Evolutionary conservation across 352 stramenopile genomes (phyloP), one percentile per base, ranked within the genome.

Genomic region (Pythium plurisporium): DNA sequence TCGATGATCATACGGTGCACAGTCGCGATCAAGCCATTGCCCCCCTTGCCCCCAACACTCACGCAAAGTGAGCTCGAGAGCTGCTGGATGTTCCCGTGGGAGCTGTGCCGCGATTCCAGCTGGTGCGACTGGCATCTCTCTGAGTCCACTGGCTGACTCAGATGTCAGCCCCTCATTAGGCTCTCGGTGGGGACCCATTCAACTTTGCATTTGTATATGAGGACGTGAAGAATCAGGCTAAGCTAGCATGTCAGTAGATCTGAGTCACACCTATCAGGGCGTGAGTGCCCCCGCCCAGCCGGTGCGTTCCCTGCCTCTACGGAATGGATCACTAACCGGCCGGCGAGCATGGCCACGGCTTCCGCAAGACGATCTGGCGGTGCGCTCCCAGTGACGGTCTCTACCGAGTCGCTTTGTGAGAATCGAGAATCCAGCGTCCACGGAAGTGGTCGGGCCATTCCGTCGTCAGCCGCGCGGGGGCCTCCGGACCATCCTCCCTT

Each of bases 301-400:
- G 54, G 43, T 55, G 30, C 33, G 36, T 20, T n/a, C 33, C 43
- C 5, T 33, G 46, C 54, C 54, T 62, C 47, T 62, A 62, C 54
- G 20, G 54, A 55, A 38, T 42, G 34, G 54, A 45, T 62, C 43
- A 54, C 54, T 30, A 30, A 19, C 17, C 41, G 36, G 31, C 31
- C 12, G 22, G 9, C 20, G 41, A 12, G 31, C 41, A 47, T 33
- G 41, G 41, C 20, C 38, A 20, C 7, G 8, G 37, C 19, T 57
- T 56, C 46, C 46, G 26, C 23, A 26, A 34, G 37, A 57, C 43
- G 20, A 53, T 62, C 54, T 62, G 54, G 54, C 34, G 54, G 54
- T 62, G 49, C 34, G 43, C 22, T 29, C 17, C 34, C 33, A 6
- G 11, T 34, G 29, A 50, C 29, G 40, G 25, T 41, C 52, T 59